phyloP scores from a whole-genome alignment of 192 early-diverging fungal genomes.

The Coemansia sp. region DNA sequence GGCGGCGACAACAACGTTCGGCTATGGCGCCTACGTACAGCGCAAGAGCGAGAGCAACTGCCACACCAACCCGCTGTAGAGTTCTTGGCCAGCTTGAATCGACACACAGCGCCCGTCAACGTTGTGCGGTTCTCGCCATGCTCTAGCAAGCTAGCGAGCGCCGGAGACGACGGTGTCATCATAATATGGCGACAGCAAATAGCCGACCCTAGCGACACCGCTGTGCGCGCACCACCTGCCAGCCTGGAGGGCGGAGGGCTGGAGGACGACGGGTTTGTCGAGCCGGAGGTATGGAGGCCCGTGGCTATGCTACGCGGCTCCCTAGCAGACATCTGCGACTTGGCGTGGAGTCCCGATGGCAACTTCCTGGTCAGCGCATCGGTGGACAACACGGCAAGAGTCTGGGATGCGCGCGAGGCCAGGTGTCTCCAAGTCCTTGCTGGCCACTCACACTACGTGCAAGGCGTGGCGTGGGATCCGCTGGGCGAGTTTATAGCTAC shows the following conservation, averaged over 20 bases:
- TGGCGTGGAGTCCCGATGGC: slow-evolving; percentile 91
- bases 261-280: slow-evolving; percentile 22
- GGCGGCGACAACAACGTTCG: slow-evolving; percentile 89
- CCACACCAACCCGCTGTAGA: slow-evolving; percentile 58
- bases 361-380: slow-evolving; percentile 77
- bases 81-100: slow-evolving; percentile 76
- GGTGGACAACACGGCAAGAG: slow-evolving; percentile 81
- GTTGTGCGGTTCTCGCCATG: slow-evolving; percentile 85
- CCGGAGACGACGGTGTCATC: slow-evolving; percentile 87
- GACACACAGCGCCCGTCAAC: slow-evolving; percentile 89
- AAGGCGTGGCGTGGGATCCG: slow-evolving; percentile 97
- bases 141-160: slow-evolving; percentile 73
- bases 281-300: slow-evolving; percentile 75
- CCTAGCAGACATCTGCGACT: slow-evolving; percentile 81
- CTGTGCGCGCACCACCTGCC: slow-evolving; percentile 2
- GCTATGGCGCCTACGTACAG: slow-evolving; percentile 54
- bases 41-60: slow-evolving; percentile 11
- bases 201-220: not conserved
- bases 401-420: slow-evolving; percentile 77
- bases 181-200: slow-evolving; percentile 69
- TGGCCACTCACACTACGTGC: slow-evolving; percentile 91
- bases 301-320: slow-evolving; percentile 70
- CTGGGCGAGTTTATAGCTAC: slow-evolving; percentile 80
- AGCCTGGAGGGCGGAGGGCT: not conserved
- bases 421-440: slow-evolving; percentile 71